Percentiles rank a stretch among this genome's conserved stretches.
These are phyloP conservation scores for Penicillium paradoxum DNA, from an alignment of 495 filamentous ascomycete species.

Conservation along the genomic window DNA sequence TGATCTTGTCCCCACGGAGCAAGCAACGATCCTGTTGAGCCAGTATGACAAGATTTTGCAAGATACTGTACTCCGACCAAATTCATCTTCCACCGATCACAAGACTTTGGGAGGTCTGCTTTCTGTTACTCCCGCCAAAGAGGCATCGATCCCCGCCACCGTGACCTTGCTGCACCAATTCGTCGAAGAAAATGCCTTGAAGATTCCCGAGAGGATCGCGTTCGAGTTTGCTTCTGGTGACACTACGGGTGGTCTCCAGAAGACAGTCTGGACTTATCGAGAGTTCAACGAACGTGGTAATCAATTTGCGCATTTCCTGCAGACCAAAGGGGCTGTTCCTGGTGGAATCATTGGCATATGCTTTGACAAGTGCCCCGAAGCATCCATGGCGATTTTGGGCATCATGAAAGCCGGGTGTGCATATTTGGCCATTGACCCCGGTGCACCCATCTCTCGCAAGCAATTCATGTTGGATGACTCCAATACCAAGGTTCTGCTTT, in stretches of 20 bases:
- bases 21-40: slow-evolving; percentile 43
- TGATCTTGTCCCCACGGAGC: slow-evolving; percentile 55
- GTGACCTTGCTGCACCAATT: slow-evolving; percentile 34
- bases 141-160: slow-evolving; percentile 17
- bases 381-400: slow-evolving; percentile 40
- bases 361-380: slow-evolving; percentile 37
- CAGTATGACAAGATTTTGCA: slow-evolving; percentile 30
- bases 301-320: slow-evolving; percentile 35
- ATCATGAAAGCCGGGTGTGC: slow-evolving; percentile 59
- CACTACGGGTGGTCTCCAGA: slow-evolving; percentile 23
- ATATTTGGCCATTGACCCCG: slow-evolving; percentile 62
- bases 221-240: slow-evolving; percentile 37
- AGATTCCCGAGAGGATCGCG: slow-evolving; percentile 35
- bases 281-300: slow-evolving; percentile 35
- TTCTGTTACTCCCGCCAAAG: slow-evolving; percentile 48
- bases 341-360: slow-evolving; percentile 42
- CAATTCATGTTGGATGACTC: slow-evolving; percentile 40
- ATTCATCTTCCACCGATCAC: slow-evolving; percentile 18
- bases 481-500: slow-evolving; percentile 19
- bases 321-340: slow-evolving; percentile 22
- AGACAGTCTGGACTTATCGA: slow-evolving; percentile 34
- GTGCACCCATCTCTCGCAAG: slow-evolving; percentile 41
- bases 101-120: slow-evolving; percentile 21
- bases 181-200: slow-evolving; percentile 39
- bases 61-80: slow-evolving; percentile 22